A percentile compares a stretch with the other conserved stretches of the same genome.
Evolutionary conservation across 78 protist genomes (phyloP).

Genomic region (Capsaspora owczarzaki): DNA sequence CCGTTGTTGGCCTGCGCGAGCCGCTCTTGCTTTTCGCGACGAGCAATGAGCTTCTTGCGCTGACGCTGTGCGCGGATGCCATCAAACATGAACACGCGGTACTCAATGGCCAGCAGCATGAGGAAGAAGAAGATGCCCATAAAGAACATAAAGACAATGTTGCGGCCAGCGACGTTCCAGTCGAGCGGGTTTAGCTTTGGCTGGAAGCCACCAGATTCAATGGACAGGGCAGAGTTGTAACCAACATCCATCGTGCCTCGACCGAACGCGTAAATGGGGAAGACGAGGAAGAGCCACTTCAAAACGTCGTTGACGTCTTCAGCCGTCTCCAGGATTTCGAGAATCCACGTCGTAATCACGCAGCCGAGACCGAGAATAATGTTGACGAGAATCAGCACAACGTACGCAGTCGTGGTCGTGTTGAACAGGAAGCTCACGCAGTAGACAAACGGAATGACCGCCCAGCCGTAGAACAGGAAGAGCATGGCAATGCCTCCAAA

Average conservation of each 20-base stretch:
- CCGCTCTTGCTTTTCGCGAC: no score
- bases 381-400: not conserved
- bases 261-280: not conserved
- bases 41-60: no score
- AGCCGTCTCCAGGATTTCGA: not conserved
- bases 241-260: not conserved
- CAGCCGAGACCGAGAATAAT: not conserved
- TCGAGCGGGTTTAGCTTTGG: not conserved
- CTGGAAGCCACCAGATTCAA: not conserved
- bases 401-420: not conserved
- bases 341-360: not conserved
- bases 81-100: not conserved
- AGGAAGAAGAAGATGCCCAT: not conserved
- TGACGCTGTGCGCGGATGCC: no score
- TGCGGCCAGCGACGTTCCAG: not conserved
- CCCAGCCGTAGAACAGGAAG: not conserved
- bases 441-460: not conserved
- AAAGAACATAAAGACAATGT: not conserved
- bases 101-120: not conserved
- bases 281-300: slow-evolving; percentile 3
- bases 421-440: not conserved
- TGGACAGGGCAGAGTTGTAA: not conserved
- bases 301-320: not conserved
- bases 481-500: not conserved
- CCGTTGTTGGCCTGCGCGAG: no score